Base-by-base conservation (phyloP, 257 asterid genomes). In the Solanum stenotomum region DNA sequence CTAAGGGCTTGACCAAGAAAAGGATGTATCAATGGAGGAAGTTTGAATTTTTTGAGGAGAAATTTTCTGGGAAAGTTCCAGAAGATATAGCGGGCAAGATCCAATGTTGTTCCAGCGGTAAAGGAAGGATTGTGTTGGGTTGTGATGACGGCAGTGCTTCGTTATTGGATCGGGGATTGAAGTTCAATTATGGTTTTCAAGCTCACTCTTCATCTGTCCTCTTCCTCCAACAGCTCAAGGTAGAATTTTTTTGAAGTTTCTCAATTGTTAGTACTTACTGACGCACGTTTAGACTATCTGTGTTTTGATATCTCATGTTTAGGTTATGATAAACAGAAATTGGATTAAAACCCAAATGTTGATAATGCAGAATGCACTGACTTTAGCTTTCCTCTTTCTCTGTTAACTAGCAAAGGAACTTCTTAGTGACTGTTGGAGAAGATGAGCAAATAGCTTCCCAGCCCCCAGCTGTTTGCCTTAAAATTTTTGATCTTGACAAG, bases 211-310 rank as follows among this genome's bases (percentile, higher is more conserved):
- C 97, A 46, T 93, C 99, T 22, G 94, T 97, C 71, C 95, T 93
- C 86, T 96, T 92, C 92, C 96, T 97, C 89, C 99, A 96, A 90
- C 99, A 96, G 78, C 99, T 97, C 91, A 97, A 95, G 98, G 98
- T 96, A 61, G 83, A 6, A 4, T 42, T 31, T 5, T 79, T 18
- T 10, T 44, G 4, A 42, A 42, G 61, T 44, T 70, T 27, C 35
- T 56, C 82, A 37, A 22, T 76, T 76, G 0, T 37, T 38, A 38
- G 5, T 23, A 38, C 22, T 37, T 20, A 56, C 25, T 20, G 65
- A 56, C 11, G 65, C 65, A 56, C 40, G 40, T 37, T 37, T 37
- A 37, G 40, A 37, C 7, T 37, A 34, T 34, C 25, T 38, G 22
- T 76, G 14, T 6, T 77, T 11, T 77, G 61, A 38, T 11, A 20